Conservation (phyloP, 148 eudicot species). For the Diospyros kaki region DNA sequence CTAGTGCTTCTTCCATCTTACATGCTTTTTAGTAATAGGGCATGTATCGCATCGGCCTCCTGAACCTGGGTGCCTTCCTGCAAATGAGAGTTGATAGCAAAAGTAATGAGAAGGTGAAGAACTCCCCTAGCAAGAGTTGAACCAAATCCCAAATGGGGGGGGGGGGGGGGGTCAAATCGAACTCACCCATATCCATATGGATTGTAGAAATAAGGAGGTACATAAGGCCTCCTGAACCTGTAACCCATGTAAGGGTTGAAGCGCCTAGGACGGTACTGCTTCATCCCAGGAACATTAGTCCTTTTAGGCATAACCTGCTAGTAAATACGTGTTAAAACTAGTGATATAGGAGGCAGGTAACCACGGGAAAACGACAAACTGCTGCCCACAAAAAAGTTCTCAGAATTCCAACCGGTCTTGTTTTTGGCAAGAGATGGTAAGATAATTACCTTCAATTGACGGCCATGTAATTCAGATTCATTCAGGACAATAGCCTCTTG, state of each 20-base stretch:
- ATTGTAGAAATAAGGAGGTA: constrained; percentile 59
- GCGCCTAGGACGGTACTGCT: constrained; percentile 68
- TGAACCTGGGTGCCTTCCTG: constrained; percentile 87
- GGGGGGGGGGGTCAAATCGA: neutral
- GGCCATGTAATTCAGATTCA: constrained; percentile 96
- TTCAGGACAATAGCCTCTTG: constrained; percentile 78
- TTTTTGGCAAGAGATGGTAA: neutral
- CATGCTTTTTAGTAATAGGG: constrained; percentile 57
- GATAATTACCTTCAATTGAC: constrained; percentile 70
- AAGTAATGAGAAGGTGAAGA: neutral
- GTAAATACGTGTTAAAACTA: neutral
- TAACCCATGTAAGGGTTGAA: constrained; percentile 58
- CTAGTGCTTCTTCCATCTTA: too few relatives aligned
- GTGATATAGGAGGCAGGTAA: too few relatives aligned
- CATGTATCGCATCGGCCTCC: constrained; percentile 87
- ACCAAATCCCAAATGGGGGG: neutral
- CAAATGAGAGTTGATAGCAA: neutral
- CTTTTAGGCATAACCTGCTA: constrained; percentile 77
- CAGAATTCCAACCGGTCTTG: too few relatives aligned
- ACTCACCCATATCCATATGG: constrained; percentile 92
- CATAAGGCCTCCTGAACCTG: constrained; percentile 64
- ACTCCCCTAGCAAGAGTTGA: too few relatives aligned
- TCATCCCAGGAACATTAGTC: constrained; percentile 96
- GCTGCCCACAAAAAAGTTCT: too few relatives aligned
- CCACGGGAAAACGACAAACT: too few relatives aligned